Conservation (phyloP, 352 stramenopile species). For the Phytophthora colocasiae region DNA sequence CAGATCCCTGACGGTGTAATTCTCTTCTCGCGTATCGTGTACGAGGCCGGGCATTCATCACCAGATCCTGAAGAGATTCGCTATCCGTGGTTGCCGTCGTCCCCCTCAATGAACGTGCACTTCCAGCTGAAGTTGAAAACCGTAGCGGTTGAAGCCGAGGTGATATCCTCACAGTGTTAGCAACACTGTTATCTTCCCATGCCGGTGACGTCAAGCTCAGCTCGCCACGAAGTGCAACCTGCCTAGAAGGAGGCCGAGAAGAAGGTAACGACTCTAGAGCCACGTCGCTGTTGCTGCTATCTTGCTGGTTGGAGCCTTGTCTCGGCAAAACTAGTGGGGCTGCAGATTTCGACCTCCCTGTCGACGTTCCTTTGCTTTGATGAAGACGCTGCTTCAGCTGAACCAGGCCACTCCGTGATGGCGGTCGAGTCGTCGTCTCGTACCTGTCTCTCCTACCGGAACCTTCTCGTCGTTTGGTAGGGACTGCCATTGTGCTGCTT, state of each 20-base stretch:
- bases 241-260: constrained; percentile 34
- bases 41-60: constrained; percentile 52
- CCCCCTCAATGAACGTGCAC: constrained; percentile 14
- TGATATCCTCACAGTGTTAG: constrained; percentile 8
- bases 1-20: constrained; percentile 29
- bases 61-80: constrained; percentile 27
- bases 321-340: constrained; percentile 13
- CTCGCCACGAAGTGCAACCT: constrained; percentile 46
- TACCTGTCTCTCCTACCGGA: constrained; percentile 20
- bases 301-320: constrained; percentile 34
- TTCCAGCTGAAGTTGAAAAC: constrained; percentile 17
- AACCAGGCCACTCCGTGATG: constrained; percentile 16
- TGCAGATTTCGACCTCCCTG: not conserved
- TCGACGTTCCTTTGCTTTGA: not conserved
- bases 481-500: constrained; percentile 29
- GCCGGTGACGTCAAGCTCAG: constrained; percentile 28
- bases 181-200: constrained; percentile 16
- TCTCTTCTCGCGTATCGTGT: constrained; percentile 67
- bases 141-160: constrained; percentile 19
- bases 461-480: constrained; percentile 23
- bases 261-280: not conserved
- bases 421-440: not conserved
- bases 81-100: constrained; percentile 6
- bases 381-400: constrained; percentile 7
- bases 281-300: not conserved